A percentile compares a stretch with the other conserved stretches of the same genome.
These are phyloP conservation scores for Komagataea norvegica DNA, from an alignment of 1,139 yeast genomes.

Conservation along the genomic window DNA sequence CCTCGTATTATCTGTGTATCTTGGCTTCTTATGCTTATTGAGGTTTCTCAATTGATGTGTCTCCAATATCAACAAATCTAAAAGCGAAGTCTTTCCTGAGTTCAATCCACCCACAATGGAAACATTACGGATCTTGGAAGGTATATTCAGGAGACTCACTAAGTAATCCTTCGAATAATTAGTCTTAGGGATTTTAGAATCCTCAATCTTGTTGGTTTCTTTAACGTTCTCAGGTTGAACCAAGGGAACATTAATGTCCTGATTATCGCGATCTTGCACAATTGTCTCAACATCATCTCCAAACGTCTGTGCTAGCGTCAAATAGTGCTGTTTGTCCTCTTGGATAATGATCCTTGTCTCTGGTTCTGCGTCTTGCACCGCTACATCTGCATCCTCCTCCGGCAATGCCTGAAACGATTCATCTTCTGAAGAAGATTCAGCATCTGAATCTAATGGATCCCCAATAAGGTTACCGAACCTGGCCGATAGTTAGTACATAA, in stretches of 20 bases:
- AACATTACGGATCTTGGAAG: conserved; percentile 71
- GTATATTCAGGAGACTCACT: conserved; percentile 43
- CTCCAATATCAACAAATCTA: conserved; percentile 63
- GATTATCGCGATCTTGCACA: conserved; percentile 52
- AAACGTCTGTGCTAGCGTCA: conserved; percentile 39
- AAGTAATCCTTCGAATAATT: conserved; percentile 62
- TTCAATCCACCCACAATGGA: conserved; percentile 78
- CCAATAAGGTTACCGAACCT: conserved; percentile 69
- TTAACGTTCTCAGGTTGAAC: conserved; percentile 49
- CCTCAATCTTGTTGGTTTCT: conserved; percentile 44
- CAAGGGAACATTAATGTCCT: conserved; percentile 56
- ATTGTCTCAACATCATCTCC: conserved; percentile 64
- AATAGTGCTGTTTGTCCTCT: conserved; percentile 43
- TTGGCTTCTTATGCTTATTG: conserved; percentile 37
- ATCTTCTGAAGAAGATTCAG: conserved; percentile 30
- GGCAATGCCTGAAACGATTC: conserved; percentile 19
- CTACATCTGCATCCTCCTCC: conserved; percentile 18
- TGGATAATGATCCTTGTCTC: conserved; percentile 35
- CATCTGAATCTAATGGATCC: conserved; percentile 42
- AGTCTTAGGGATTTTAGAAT: conserved; percentile 50
- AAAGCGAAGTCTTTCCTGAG: conserved; percentile 81
- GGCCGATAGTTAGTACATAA: conserved; percentile 1
- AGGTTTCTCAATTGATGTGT: conserved; percentile 46
- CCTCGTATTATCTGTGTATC: conserved; percentile 68
- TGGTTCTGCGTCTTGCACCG: conserved; percentile 20